These are phyloP conservation scores for Diutina ranongensis DNA, from an alignment of 1,139 yeast species.

Conservation along the genomic window DNA sequence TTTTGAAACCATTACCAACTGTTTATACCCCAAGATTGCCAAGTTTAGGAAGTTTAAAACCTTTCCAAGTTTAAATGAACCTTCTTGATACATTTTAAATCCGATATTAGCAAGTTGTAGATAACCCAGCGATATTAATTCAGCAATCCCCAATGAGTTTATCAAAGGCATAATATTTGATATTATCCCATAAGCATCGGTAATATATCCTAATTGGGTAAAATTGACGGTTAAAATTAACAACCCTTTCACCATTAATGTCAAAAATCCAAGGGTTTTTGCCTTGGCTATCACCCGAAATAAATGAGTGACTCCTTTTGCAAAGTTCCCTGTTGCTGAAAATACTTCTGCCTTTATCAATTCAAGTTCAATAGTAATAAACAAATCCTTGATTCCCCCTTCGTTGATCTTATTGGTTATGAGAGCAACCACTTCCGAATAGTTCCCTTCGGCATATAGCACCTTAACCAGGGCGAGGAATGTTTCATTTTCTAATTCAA, in stretches of 20 bases:
- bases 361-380: conserved; percentile 30
- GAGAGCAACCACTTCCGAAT: conserved; percentile 22
- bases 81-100: neutral
- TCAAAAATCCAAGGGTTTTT: conserved; percentile 26
- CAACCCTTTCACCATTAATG: conserved; percentile 29
- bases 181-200: conserved; percentile 17
- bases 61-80: neutral
- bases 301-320: conserved; percentile 31
- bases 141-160: neutral
- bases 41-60: conserved; percentile 23
- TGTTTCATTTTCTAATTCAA: neutral
- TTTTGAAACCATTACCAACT: conserved; percentile 19
- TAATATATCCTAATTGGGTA: conserved; percentile 20
- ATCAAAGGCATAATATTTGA: neutral
- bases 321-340: conserved; percentile 23
- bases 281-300: conserved; percentile 35
- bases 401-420: conserved; percentile 1
- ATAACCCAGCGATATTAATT: neutral
- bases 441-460: conserved; percentile 14
- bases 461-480: neutral
- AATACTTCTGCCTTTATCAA: conserved; percentile 32
- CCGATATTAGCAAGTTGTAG: neutral
- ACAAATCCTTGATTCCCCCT: conserved; percentile 16
- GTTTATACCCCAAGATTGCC: conserved; percentile 34
- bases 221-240: conserved; percentile 27